Evolutionary conservation across 441 rosid species (phyloP).

Genomic region (Omphalea diandra): DNA sequence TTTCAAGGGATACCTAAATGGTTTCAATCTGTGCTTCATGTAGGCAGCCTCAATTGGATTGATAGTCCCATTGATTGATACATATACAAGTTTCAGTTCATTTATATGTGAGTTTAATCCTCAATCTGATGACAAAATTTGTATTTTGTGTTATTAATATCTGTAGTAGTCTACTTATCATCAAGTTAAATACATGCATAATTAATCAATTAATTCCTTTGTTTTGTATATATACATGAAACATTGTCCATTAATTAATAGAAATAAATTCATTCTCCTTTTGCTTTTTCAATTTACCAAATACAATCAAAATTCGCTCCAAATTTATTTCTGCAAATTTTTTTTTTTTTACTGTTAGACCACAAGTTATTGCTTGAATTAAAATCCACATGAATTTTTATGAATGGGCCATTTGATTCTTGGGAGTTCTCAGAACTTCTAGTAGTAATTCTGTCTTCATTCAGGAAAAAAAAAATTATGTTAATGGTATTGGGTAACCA

Average conservation of each 20-base stretch:
- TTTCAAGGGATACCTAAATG: constrained; percentile 66
- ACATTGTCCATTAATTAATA: background rate
- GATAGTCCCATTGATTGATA: constrained; percentile 30
- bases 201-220: background rate
- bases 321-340: background rate
- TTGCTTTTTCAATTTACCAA: too few species aligned
- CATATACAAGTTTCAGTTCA: background rate
- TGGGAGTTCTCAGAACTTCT: background rate
- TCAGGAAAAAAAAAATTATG: background rate
- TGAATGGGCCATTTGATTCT: background rate
- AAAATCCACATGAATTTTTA: background rate
- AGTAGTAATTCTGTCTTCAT: background rate
- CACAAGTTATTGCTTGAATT: background rate
- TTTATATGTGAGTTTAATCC: background rate
- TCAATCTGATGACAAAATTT: background rate
- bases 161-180: background rate
- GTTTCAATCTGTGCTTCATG: constrained; percentile 69
- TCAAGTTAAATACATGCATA: background rate
- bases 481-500: background rate
- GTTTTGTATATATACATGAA: background rate
- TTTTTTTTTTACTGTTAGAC: background rate
- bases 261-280: background rate
- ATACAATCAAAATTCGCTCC: too few species aligned
- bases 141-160: background rate
- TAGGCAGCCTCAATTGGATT: constrained; percentile 68